Evolutionary conservation across 1,284 basidiomycete genomes (phyloP), one percentile per base, ranked within the genome.

Genomic region (Microbotryum intermedium): DNA sequence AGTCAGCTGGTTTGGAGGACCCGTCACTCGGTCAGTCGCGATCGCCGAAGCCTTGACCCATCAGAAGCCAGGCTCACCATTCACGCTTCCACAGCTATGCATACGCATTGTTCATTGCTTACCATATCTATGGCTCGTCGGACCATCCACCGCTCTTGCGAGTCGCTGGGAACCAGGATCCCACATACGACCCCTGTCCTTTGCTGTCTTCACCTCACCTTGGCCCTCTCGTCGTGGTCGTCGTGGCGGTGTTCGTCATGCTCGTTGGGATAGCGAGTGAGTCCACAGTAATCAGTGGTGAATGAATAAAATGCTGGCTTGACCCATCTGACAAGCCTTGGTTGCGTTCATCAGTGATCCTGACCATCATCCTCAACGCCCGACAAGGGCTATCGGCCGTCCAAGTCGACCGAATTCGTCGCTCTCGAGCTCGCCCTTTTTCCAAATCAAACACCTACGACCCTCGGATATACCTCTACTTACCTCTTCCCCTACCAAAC

Each of bases 1-100:
- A 60, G 50, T 30, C 21, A 52, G 55, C 30, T 67, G 65, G 65
- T 21, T 47, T 3, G 65, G 65, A 4, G 65, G 65, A 8, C 65
- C 65, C 0, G 51, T 65, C 3, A 65, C 52, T 48, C 58, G 58
- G 55, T 62, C 25, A 52, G 57, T 29, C 50, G 16, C 10, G 11
- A 7, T 6, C 28, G 26, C 16, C 23, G 6, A n/a, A 28, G 46
- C 20, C 13, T 48, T 20, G 11, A 23, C 7, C 21, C 28, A 18
- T 10, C 28, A 48, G 16, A 13, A 18, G 10, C n/a, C 16, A 48
- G 16, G 23, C 23, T 23, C 10, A 48, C 16, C 50, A 9, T n/a
- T 51, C 30, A n/a, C n/a, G 8, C 1, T 8, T 21, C 18, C 50
- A 6, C 43, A 65, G 63, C 10, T 65, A 62, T 34, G 53, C 54